These are phyloP conservation scores for Cephaloascus albidus DNA, from an alignment of 805 yeast genomes.

Conservation along the genomic window DNA sequence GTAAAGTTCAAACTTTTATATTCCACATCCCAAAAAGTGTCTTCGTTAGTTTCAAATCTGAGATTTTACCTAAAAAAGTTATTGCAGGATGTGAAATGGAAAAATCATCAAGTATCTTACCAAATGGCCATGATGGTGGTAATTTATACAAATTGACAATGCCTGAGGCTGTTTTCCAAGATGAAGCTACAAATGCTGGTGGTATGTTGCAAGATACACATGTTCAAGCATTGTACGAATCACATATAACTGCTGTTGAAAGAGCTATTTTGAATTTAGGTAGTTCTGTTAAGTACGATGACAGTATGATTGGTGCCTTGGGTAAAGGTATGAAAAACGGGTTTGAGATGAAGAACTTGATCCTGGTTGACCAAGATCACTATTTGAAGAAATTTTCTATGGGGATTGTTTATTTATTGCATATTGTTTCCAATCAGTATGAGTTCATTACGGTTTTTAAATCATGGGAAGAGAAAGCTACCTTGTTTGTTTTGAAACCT, in stretches of 20 bases:
- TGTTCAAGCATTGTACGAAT: slow-evolving; percentile 68
- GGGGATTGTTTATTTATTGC: slow-evolving; percentile 58
- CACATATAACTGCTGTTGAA: slow-evolving; percentile 56
- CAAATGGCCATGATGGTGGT: slow-evolving; percentile 52
- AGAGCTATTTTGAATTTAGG: slow-evolving; percentile 79
- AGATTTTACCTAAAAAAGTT: slow-evolving; percentile 24
- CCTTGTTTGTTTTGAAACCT: slow-evolving; percentile 59
- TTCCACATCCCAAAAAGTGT: slow-evolving; percentile 70
- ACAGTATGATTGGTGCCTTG: slow-evolving; percentile 66
- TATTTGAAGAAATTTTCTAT: slow-evolving; percentile 49
- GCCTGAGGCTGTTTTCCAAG: slow-evolving; percentile 54
- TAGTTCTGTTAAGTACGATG: slow-evolving; percentile 58
- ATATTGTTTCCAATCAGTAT: slow-evolving; percentile 63
- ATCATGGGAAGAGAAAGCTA: slow-evolving; percentile 45
- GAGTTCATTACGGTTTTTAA: slow-evolving; percentile 64
- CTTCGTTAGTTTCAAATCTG: slow-evolving; percentile 55
- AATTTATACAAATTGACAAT: slow-evolving; percentile 54
- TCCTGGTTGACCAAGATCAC: slow-evolving; percentile 33
- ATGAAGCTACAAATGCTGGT: slow-evolving; percentile 47
- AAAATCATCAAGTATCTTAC: slow-evolving; percentile 52
- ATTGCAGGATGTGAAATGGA: slow-evolving; percentile 48
- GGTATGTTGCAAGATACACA: slow-evolving; percentile 55
- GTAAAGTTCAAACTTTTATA: slow-evolving; percentile 62
- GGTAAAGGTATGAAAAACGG: slow-evolving; percentile 84
- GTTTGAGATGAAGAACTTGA: slow-evolving; percentile 53